A percentile compares a stretch with the other conserved stretches of the same genome.
These are phyloP conservation scores for Kalaharituber pfeilii DNA, from an alignment of 2,329 filamentous ascomycete genomes.

Conservation along the genomic window DNA sequence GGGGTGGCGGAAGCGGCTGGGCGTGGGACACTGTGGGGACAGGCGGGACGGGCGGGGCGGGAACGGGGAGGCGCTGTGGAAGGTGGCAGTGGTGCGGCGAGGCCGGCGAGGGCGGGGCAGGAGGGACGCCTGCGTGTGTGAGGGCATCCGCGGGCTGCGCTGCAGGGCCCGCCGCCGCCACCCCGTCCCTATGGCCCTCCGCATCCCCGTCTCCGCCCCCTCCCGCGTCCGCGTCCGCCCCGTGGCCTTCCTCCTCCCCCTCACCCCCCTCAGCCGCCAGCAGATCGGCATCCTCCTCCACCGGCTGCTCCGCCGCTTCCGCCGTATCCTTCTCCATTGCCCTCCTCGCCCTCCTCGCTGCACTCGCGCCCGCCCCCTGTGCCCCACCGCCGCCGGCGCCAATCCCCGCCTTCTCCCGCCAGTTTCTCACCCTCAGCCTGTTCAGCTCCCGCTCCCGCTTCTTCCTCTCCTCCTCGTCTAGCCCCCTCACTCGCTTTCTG, in stretches of 20 bases:
- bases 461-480: background rate
- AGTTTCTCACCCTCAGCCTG: background rate
- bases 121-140: constrained; percentile 8
- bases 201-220: background rate
- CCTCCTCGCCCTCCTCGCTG: background rate
- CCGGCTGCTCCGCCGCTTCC: background rate
- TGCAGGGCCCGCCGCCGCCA: background rate
- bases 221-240: background rate
- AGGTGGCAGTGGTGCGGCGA: constrained; percentile 10
- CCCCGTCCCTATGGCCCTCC: background rate
- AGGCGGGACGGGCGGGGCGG: constrained; percentile 12
- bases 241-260: background rate
- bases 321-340: background rate
- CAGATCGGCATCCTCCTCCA: background rate
- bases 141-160: background rate
- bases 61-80: constrained; percentile 4
- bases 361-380: background rate
- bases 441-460: background rate
- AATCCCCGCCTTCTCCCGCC: background rate
- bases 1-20: background rate
- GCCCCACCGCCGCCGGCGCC: background rate
- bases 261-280: background rate
- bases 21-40: constrained; percentile 9
- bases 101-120: constrained; percentile 11
- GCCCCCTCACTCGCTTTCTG: background rate